Base-by-base conservation (phyloP, 2,329 filamentous ascomycete genomes). In the Neonectria coccinea region DNA sequence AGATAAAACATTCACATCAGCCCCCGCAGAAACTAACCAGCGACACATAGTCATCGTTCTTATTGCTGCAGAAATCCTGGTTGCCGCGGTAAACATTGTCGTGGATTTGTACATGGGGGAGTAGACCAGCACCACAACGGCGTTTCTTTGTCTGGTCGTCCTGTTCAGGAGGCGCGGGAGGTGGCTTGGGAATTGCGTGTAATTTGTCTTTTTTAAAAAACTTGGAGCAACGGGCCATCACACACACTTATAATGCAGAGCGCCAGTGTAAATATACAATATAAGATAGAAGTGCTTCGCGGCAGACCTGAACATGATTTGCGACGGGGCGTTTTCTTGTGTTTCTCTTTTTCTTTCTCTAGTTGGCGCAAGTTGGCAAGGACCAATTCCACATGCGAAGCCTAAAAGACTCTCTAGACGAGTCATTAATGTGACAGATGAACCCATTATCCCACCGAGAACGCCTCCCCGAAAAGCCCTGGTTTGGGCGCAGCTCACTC, bases 21-120 rank as follows among this genome's bases (percentile, higher is more conserved):
- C 29, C 31, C 33, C 12, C 18, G 16, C 9, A 11, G 33, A 36
- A 52, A 31, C 54, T 59, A 62, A 74, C 54, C 9, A 41, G 75
- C 59, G 71, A 10, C 3, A 44, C 44, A 45, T 61, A 94, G 94
- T 99, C 47, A 98, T 99, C 73, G 86, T 98, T 22, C 88, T 99
- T 54, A 97, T 99, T 75, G 95, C 94, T 8, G 94, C 94, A 12
- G 96, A 99, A 78, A 97, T 98, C 67, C 82, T 97, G 8, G 94
- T 98, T 52, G 94, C 94, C 2, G 92, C 89, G 18, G 91, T 98
- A 73, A 98, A 98, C 79, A 98, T 99, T 68, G 87, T 97, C 31
- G 96, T 98, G 36, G 96, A 98, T 79, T 77, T 98, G 70, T 97
- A 97, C 75, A 94, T 77, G 11, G 79, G 79, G 25, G 72, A 74